phyloP scores from a whole-genome alignment of 495 filamentous ascomycete species.

The Talaromyces adpressus region DNA sequence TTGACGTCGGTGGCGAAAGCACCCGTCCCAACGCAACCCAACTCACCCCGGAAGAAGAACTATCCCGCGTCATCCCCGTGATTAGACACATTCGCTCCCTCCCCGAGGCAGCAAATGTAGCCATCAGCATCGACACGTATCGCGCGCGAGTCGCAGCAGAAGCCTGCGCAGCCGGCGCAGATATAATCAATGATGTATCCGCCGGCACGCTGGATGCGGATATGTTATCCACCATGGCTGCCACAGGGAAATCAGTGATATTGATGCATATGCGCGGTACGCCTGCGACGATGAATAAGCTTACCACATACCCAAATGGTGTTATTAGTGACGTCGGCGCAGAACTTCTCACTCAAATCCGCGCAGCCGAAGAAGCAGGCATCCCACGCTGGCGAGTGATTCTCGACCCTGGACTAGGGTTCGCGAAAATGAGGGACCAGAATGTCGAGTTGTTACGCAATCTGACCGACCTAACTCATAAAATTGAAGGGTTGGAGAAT shows the following conservation, averaged over 20 bases:
- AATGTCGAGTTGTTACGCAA: conserved; percentile 73
- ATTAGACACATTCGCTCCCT: conserved; percentile 62
- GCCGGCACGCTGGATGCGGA: conserved; percentile 69
- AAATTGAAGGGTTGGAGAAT: conserved; percentile 54
- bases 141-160: conserved; percentile 75
- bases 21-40: conserved; percentile 67
- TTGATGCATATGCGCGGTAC: conserved; percentile 96
- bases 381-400: conserved; percentile 90
- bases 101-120: conserved; percentile 51
- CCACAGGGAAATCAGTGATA: conserved; percentile 72
- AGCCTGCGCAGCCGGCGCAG: conserved; percentile 74
- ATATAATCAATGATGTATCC: conserved; percentile 94
- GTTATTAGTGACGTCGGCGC: conserved; percentile 59
- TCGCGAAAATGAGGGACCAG: conserved; percentile 75
- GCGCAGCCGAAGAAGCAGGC: conserved; percentile 73
- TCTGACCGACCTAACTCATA: conserved; percentile 51
- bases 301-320: conserved; percentile 66
- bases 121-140: conserved; percentile 89
- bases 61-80: conserved; percentile 68
- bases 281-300: conserved; percentile 70
- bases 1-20: conserved; percentile 91
- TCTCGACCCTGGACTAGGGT: conserved; percentile 89
- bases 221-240: conserved; percentile 78
- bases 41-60: conserved; percentile 65
- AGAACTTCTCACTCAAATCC: conserved; percentile 66